Base-by-base conservation (phyloP, 2,329 filamentous ascomycete species). In the Trichoderma endophyticum region DNA sequence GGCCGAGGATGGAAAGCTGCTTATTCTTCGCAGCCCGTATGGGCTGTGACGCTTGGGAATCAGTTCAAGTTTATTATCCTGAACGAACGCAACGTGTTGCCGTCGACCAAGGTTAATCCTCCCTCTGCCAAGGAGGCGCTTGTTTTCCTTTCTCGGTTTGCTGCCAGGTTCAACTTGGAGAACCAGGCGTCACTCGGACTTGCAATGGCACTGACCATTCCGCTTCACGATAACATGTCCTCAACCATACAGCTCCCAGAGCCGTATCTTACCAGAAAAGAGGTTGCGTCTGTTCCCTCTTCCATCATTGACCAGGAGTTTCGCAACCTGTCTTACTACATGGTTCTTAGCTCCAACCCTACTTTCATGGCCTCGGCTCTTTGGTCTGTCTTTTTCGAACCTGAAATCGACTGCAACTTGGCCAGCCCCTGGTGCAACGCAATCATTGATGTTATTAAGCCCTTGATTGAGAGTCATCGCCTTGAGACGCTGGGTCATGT, bases 61-160 rank as follows among this genome's bases (percentile, higher is more conserved):
- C 39, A 56, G 24, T 24, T 70, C 11, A 70, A 64, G 12, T 70
- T 70, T 43, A n/a, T 6, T 6, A 26, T 70, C 24, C 26, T 36
- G 12, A 43, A 39, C 18, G 14, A 28, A 18, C 28, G n/a, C 39
- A 69, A n/a, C 11, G 18, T 24, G 18, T 15, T 39, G 11, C 6
- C 30, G 4, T 15, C 26, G 15, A 21, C 54, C 6, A 43, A 54
- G 11, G 34, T 39, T 15, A 48, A 43, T 14, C 56, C 65, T 5
- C 57, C 59, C 2, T 56, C 63, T 8, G 64, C 69, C 43, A 32
- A 28, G 18, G 54, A 71, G n/a, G 70, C 72, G 12, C 21, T 71
- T 8, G 57, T 43, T 12, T 74, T 70, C 48, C 72, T 74, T 14
- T 67, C 70, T 18, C 71, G 72, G 7, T 74, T 74, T 39, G 70